A percentile compares a stretch with the other conserved stretches of the same genome.
Conservation (phyloP, 306 rosid species). For the Medicago arabica region DNA sequence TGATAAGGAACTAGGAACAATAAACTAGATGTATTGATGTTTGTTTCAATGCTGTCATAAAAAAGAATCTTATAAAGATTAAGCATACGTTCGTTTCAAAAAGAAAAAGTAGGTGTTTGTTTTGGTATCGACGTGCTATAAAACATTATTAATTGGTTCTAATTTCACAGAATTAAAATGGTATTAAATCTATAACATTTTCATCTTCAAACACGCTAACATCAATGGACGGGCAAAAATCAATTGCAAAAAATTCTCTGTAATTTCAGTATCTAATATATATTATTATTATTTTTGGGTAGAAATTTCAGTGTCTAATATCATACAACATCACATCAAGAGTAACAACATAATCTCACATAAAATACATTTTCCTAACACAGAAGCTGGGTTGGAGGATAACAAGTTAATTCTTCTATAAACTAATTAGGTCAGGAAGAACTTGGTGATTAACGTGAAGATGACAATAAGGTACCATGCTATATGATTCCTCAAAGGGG, state of each 20-base stretch:
- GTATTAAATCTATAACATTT: neutral
- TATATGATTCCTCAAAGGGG: conserved; percentile 51
- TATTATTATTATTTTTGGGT: too few relatives aligned
- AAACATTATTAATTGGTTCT: neutral
- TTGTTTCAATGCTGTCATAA: neutral
- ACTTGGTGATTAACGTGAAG: conserved; percentile 40
- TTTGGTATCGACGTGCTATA: neutral
- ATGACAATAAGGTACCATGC: conserved; percentile 37
- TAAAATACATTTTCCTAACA: neutral
- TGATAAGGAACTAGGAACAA: neutral
- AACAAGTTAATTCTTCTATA: conserved; percentile 45
- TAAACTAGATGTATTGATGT: neutral
- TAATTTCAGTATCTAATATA: conserved; percentile 22
- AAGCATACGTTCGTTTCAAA: too few relatives aligned
- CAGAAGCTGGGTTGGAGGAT: neutral
- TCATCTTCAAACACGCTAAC: conserved; percentile 23
- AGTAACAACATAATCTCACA: conserved; percentile 2
- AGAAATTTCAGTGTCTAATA: conserved; percentile 20
- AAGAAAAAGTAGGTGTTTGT: neutral
- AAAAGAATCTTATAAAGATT: neutral
- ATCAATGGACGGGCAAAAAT: too few relatives aligned
- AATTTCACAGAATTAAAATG: neutral
- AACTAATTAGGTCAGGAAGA: conserved; percentile 83
- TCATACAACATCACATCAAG: neutral
- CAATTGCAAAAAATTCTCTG: neutral